Base-by-base conservation (phyloP, 2,329 filamentous ascomycete species). In the Endoconidiophora laricicola region DNA sequence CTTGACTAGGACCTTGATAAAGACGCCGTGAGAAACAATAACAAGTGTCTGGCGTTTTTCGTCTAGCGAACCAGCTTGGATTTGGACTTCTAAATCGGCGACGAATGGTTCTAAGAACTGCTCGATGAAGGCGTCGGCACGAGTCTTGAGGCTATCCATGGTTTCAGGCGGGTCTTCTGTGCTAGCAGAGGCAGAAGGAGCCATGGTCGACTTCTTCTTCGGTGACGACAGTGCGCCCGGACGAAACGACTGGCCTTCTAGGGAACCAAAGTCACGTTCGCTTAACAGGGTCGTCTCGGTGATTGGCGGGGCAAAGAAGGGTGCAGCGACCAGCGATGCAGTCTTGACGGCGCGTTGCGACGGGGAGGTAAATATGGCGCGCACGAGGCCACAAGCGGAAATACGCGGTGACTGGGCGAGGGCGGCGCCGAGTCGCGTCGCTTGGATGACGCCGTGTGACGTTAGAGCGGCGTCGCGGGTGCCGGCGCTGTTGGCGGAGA, bases 1-100 rank as follows among this genome's bases (percentile, higher is more conserved):
- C 50, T 72, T 71, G 71, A 83, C 80, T 0, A 94, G 63, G 29
- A 77, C 71, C 2, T 76, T 77, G 2, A 94, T 72, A 39, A 94
- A 78, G 54, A 94, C 80, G 14, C 88, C 87, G 59, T 95, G 88
- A 2, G 87, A 82, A 3, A 94, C 82, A 12, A 94, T 65, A 1
- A 78, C 79, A 10, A 86, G 66, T 23, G 52, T 55, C 4, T 42
- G 20, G n/a, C 23, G 33, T 14, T 23, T 16, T 23, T 48, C 46
- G 22, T 16, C 55, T 46, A 18, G 29, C 10, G 40, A 16, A 1
- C 22, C 23, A 1, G 40, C 39, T n/a, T 50, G 43, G 3, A 39
- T 23, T 16, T 46, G 24, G 18, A 7, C 37, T 12, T n/a, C 43
- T 7, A 36, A 33, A 1, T 12, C 37, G 12, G 45, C 23, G 9